Evolutionary conservation across 2,329 filamentous ascomycete genomes (phyloP).

Genomic region (Clathrospora elynae): DNA sequence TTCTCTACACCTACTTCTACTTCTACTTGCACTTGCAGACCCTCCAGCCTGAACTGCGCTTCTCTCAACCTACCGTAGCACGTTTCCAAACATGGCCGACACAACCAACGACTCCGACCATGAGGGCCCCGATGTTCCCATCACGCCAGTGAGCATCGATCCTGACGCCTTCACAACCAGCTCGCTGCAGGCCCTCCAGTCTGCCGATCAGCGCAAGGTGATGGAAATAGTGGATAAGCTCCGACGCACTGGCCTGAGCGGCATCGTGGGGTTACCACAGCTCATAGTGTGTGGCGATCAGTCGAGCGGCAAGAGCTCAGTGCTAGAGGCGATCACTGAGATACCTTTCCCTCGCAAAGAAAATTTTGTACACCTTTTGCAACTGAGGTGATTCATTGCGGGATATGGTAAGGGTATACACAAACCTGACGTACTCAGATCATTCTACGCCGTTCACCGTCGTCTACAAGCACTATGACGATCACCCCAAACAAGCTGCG

Average conservation of each 20-base stretch:
- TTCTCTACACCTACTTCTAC: too few relatives aligned
- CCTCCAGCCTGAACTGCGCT: too few relatives aligned
- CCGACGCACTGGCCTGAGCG: slow-evolving; percentile 53
- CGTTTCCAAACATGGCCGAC: too few relatives aligned
- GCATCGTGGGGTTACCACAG: slow-evolving; percentile 39
- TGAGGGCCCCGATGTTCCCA: background rate
- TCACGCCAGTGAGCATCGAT: slow-evolving; percentile 7
- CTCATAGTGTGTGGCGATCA: slow-evolving; percentile 55
- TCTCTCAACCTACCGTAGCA: too few relatives aligned
- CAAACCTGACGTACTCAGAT: slow-evolving; percentile 7
- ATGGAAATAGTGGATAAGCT: slow-evolving; percentile 61
- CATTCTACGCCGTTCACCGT: slow-evolving; percentile 40
- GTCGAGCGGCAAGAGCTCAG: slow-evolving; percentile 67
- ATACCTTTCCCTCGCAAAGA: slow-evolving; percentile 64
- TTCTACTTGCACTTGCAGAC: too few relatives aligned
- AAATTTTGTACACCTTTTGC: slow-evolving; percentile 65
- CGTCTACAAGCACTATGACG: slow-evolving; percentile 35
- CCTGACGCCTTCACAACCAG: slow-evolving; percentile 31
- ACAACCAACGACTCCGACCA: slow-evolving; percentile 2
- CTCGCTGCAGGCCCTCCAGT: slow-evolving; percentile 53
- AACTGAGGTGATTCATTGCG: slow-evolving; percentile 43
- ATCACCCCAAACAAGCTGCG: slow-evolving; percentile 48
- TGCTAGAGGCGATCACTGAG: slow-evolving; percentile 66
- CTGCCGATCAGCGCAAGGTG: slow-evolving; percentile 53
- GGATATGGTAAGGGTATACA: too few relatives aligned